Evolutionary conservation across 305 asterid species (phyloP).

Genomic region (Fraxinus ornus): DNA sequence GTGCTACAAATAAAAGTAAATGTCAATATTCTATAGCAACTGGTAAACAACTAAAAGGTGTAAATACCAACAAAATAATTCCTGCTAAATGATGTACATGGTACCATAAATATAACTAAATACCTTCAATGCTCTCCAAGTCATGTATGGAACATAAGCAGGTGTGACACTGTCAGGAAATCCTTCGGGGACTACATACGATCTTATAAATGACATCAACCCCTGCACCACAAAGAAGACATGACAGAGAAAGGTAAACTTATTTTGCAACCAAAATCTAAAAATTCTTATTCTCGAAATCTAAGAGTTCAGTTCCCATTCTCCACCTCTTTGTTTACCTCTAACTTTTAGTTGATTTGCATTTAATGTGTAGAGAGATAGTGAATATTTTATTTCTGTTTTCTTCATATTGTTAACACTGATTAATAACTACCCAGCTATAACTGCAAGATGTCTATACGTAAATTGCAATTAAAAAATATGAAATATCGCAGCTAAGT

Average conservation of each 20-base stretch:
- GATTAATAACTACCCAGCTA: slow-evolving; percentile 8
- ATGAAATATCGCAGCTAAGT: neutral
- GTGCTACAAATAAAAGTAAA: slow-evolving; percentile 50
- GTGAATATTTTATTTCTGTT: neutral
- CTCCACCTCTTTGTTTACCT: neutral
- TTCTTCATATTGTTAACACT: neutral
- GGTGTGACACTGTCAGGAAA: slow-evolving; percentile 88
- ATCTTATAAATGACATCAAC: slow-evolving; percentile 67
- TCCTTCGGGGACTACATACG: slow-evolving; percentile 95
- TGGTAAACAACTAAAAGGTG: slow-evolving; percentile 9
- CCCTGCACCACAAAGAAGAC: slow-evolving; percentile 48
- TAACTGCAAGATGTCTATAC: slow-evolving; percentile 1
- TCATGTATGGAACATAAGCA: slow-evolving; percentile 95
- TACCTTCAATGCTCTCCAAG: slow-evolving; percentile 96
- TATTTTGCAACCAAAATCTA: slow-evolving; percentile 6
- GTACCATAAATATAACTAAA: slow-evolving; percentile 2
- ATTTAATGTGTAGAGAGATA: neutral
- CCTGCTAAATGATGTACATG: slow-evolving; percentile 6
- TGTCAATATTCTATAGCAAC: slow-evolving; percentile 21
- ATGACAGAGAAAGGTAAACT: slow-evolving; percentile 7
- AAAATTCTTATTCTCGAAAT: neutral
- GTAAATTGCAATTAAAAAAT: neutral
- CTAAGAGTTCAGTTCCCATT: slow-evolving; percentile 3
- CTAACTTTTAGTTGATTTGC: neutral
- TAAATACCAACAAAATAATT: neutral